Evolutionary conservation across 371 early-diverging fungal species (phyloP).

Genomic region (Parasitella parasitica): DNA sequence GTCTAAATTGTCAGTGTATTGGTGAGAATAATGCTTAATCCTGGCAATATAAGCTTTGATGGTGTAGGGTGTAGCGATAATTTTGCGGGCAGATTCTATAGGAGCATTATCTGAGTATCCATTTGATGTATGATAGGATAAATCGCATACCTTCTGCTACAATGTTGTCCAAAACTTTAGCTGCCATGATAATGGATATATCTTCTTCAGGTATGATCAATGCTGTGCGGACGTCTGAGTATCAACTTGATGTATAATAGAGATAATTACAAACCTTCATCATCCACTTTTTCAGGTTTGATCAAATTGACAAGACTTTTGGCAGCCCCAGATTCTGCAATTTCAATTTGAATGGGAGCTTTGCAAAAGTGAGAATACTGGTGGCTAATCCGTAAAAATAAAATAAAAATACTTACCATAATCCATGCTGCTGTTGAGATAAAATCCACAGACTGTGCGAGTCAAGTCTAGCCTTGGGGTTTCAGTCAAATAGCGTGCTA

Average conservation of each 20-base stretch:
- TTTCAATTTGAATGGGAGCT: conserved; percentile 50
- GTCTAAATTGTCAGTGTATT: conserved; percentile 28
- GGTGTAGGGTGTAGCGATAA: conserved; percentile 6
- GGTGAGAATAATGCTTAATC: conserved; percentile 26
- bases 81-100: conserved; percentile 13
- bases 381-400: not conserved
- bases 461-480: conserved; percentile 39
- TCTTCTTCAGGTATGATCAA: conserved; percentile 8
- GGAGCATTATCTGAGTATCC: not conserved
- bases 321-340: conserved; percentile 40
- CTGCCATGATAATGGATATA: conserved; percentile 34
- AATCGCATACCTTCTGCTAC: conserved; percentile 32
- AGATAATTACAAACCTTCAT: too few species aligned
- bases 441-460: conserved; percentile 66
- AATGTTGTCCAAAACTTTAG: conserved; percentile 35
- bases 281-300: conserved; percentile 29
- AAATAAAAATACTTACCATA: conserved; percentile 52
- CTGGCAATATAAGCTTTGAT: conserved; percentile 23
- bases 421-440: conserved; percentile 76
- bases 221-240: too few species aligned
- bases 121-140: not conserved
- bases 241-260: too few species aligned
- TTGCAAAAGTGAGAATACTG: too few species aligned
- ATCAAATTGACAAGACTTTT: conserved; percentile 36
- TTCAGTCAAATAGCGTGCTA: conserved; percentile 45